Percentiles rank a stretch among this genome's conserved stretches.
Evolutionary conservation across 805 yeast species (phyloP).

Genomic region (Monosporozyma siamensis): DNA sequence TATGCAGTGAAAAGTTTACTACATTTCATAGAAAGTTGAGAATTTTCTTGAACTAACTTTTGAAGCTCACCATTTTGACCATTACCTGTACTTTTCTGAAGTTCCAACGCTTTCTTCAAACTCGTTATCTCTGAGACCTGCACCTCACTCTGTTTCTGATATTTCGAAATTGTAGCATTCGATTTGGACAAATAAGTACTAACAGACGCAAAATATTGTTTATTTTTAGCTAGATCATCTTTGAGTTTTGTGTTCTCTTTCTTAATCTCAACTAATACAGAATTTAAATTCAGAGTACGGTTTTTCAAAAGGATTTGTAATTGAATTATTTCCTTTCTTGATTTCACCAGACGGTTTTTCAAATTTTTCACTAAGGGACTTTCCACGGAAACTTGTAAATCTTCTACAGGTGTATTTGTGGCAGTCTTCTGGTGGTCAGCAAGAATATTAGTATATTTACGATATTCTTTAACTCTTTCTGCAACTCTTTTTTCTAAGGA

Average conservation of each 20-base stretch:
- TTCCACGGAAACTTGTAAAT: slow-evolving; percentile 5
- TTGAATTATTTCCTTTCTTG: slow-evolving; percentile 6
- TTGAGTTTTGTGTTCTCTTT: not conserved
- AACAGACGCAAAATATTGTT: slow-evolving; percentile 1
- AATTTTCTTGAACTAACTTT: not conserved
- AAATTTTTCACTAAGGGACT: slow-evolving; percentile 10
- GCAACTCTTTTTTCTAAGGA: not conserved
- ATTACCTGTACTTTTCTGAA: not conserved
- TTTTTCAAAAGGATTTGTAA: slow-evolving; percentile 4
- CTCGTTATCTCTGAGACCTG: not conserved
- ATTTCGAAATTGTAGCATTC: not conserved
- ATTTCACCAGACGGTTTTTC: slow-evolving; percentile 5
- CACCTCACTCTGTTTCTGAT: not conserved
- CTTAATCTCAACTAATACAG: slow-evolving; percentile 1
- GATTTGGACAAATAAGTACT: slow-evolving; percentile 3
- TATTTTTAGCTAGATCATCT: slow-evolving; percentile 3
- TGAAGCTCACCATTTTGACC: not conserved
- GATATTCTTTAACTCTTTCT: slow-evolving; percentile 2
- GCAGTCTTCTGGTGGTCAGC: not conserved
- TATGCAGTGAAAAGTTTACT: slow-evolving; percentile 3
- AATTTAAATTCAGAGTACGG: slow-evolving; percentile 9
- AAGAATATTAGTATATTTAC: not conserved
- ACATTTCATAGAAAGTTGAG: slow-evolving; percentile 1
- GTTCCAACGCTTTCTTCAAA: not conserved
- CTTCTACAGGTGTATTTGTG: not conserved